phyloP scores from a whole-genome alignment of 331 rosid genomes.

The Rosa hybrid region DNA sequence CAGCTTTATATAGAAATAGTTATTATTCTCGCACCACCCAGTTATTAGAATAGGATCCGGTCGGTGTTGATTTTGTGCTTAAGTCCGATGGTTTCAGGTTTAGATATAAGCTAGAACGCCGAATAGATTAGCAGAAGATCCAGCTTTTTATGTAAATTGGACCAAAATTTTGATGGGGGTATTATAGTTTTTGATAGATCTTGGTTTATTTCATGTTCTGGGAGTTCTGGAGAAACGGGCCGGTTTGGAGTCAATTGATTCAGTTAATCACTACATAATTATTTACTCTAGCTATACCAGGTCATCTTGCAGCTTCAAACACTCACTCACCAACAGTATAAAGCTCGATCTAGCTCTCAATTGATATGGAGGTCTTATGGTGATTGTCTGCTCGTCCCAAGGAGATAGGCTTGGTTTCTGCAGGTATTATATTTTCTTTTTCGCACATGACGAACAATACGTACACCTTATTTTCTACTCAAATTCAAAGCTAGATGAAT shows the following conservation, averaged over 20 bases:
- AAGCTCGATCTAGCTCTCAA: not conserved
- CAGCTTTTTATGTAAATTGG: not conserved
- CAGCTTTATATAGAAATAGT: not conserved
- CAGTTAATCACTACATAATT: not conserved
- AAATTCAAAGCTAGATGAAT: constrained; percentile 1
- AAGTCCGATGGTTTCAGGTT: not conserved
- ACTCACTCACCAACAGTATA: constrained; percentile 68
- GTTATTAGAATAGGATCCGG: not conserved
- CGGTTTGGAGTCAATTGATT: not conserved
- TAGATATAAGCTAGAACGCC: not conserved
- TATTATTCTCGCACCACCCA: no score
- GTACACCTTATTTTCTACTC: not conserved
- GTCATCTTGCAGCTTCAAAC: constrained; percentile 96
- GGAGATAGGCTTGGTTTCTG: constrained; percentile 13
- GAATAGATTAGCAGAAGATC: not conserved
- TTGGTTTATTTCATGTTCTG: constrained; percentile 6
- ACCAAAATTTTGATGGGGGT: not conserved
- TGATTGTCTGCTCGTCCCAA: not conserved
- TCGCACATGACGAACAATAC: not conserved
- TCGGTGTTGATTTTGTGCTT: not conserved
- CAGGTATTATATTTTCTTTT: constrained; percentile 14
- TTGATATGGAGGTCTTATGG: not conserved
- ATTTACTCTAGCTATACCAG: constrained; percentile 45
- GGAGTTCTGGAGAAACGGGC: not conserved
- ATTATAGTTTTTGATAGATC: not conserved